Conservation (phyloP, 805 yeast species). For the Kurtzmaniella cleridarum region DNA sequence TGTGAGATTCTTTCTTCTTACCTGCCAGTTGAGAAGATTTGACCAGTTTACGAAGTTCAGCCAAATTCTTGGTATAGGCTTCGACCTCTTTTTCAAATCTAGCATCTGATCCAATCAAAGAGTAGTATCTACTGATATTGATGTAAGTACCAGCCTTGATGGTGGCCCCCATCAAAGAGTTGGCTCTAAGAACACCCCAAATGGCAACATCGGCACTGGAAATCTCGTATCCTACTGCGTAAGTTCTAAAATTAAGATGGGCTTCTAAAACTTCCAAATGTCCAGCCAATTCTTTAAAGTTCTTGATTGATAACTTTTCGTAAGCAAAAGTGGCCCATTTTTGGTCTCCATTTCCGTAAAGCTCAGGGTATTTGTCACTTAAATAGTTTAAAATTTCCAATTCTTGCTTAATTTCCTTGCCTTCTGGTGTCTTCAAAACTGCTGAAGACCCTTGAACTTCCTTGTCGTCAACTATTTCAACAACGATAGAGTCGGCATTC, state of each 20-base stretch:
- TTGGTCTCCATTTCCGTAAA: constrained; percentile 20
- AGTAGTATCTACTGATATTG: constrained; percentile 93
- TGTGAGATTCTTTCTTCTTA: constrained; percentile 74
- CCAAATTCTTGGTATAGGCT: constrained; percentile 58
- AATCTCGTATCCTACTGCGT: constrained; percentile 58
- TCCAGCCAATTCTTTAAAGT: constrained; percentile 78
- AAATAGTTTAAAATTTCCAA: constrained; percentile 44
- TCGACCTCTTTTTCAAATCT: constrained; percentile 69
- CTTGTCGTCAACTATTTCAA: constrained; percentile 71
- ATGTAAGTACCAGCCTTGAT: constrained; percentile 78
- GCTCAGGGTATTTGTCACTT: constrained; percentile 48
- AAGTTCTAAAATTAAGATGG: constrained; percentile 82
- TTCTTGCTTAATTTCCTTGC: constrained; percentile 37
- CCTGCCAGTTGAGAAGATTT: constrained; percentile 45
- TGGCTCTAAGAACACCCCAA: constrained; percentile 93
- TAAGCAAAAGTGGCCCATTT: constrained; percentile 63
- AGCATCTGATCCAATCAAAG: constrained; percentile 60
- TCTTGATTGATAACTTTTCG: constrained; percentile 68
- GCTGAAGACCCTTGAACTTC: constrained; percentile 38
- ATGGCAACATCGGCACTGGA: constrained; percentile 79
- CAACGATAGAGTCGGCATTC: constrained; percentile 43
- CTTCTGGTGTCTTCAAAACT: constrained; percentile 38
- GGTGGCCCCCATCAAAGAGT: constrained; percentile 87
- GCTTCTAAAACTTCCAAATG: constrained; percentile 77
- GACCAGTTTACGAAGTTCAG: constrained; percentile 67